Evolutionary conservation across 768 basidiomycete species (phyloP), one percentile per base, ranked within the genome.

Genomic region (Mycena albidolilacea): DNA sequence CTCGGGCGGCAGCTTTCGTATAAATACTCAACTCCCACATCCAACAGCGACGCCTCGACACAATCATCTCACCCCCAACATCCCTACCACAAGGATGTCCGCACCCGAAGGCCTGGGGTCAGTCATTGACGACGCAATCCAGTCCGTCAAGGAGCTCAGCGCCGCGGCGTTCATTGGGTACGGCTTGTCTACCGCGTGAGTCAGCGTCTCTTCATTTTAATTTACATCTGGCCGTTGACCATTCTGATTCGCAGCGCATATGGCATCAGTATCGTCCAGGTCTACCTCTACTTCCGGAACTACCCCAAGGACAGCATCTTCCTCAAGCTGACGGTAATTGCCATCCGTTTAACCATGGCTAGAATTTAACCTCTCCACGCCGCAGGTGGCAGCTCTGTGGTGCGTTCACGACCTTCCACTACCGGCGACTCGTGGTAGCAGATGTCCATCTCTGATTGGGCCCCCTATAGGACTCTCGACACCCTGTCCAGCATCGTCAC

Each of bases 251-350:
- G 30, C 62, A 63, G 62, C 23, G 62, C 62, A 63, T 63, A 63
- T 63, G 62, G 62, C 62, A 63, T 63, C 62, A 63, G 62, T 50
- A 48, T 63, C 62, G 62, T 63, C 41, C 62, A 63, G 62, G 62
- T 63, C 62, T 63, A 63, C 62, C 62, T 63, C 62, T 63, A 63
- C 62, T 63, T 63, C 62, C 43, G 44, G 62, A 63, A 63, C 62
- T 63, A 63, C 44, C 62, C 62, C 62, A 63, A 46, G 62, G 62
- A 63, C 62, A 63, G 62, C 44, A 63, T 63, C 44, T 63, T 63
- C 62, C 62, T 63, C 43, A 63, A 63, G 44, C 44, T 63, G 62
- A 63, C 43, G 62, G 62, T 63, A 63, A 63, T 63, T 63, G 11
- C 15, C 44, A 63, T 63, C 62, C 62, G 62, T 63, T 63, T 30